Percentiles rank a stretch among this genome's conserved stretches.
Evolutionary conservation across 1,284 basidiomycete species (phyloP).

Genomic region (Trametes versicolor): DNA sequence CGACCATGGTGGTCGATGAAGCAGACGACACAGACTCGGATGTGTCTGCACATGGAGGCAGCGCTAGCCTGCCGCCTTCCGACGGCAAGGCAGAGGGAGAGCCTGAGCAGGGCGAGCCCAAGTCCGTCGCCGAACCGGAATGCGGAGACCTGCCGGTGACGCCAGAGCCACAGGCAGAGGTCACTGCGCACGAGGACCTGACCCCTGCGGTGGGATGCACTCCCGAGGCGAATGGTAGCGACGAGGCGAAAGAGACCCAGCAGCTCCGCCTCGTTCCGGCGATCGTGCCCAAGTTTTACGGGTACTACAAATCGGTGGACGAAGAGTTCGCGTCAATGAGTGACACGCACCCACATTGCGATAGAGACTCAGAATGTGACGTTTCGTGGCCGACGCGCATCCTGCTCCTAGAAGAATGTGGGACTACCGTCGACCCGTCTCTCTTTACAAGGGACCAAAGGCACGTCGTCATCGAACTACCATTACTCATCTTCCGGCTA

Average conservation of each 20-base stretch:
- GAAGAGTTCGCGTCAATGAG: conserved; percentile 12
- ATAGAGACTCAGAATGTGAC: neutral
- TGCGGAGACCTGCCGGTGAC: neutral
- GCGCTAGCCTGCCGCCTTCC: no score
- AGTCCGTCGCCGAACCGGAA: neutral
- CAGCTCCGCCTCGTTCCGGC: conserved; percentile 46
- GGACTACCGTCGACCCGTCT: conserved; percentile 35
- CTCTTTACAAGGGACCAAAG: no score
- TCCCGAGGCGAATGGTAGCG: neutral
- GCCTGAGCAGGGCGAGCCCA: neutral
- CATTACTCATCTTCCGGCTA: no score
- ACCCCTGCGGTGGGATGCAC: neutral
- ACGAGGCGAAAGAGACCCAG: neutral
- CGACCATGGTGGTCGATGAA: conserved; percentile 33
- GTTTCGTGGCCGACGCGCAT: conserved; percentile 48
- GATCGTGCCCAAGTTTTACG: conserved; percentile 63
- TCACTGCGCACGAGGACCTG: neutral
- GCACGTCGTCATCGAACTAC: no score
- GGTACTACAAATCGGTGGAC: conserved; percentile 54
- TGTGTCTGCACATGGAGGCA: no score
- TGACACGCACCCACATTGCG: neutral
- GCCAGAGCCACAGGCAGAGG: no score
- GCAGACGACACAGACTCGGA: no score
- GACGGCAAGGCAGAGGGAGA: neutral
- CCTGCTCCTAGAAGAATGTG: conserved; percentile 60